These are phyloP conservation scores for Clonostachys rosea DNA, from an alignment of 2,329 filamentous ascomycete species.

Conservation along the genomic window DNA sequence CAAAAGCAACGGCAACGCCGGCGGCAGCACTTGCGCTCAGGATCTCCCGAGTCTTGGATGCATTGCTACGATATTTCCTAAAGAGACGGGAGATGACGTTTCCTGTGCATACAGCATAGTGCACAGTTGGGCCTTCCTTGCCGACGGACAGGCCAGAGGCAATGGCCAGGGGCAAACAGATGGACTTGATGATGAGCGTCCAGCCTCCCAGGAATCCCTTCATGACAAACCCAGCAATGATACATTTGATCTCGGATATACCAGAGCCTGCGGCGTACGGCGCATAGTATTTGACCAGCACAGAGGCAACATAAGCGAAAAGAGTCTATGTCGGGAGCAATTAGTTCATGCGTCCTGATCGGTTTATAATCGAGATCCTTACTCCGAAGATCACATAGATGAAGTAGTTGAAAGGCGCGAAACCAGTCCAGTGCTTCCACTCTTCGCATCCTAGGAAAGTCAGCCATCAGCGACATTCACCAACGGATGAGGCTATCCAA, in stretches of 20 bases:
- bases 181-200: conserved; percentile 91
- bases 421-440: conserved; percentile 85
- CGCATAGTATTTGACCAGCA: conserved; percentile 83
- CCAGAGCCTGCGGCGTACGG: conserved; percentile 95
- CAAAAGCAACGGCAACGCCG: conserved; percentile 93
- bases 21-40: conserved; percentile 91
- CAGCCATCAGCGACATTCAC: no score
- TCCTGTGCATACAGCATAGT: conserved; percentile 95
- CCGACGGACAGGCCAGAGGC: conserved; percentile 91
- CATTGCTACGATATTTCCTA: conserved; percentile 85
- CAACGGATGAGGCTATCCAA: not conserved
- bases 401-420: conserved; percentile 76
- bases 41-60: conserved; percentile 92
- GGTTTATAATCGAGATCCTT: conserved; percentile 16
- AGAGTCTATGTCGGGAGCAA: conserved; percentile 42
- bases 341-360: conserved; percentile 2
- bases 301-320: conserved; percentile 79
- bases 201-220: conserved; percentile 92
- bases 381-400: conserved; percentile 85
- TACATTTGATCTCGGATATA: conserved; percentile 98
- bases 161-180: conserved; percentile 86
- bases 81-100: conserved; percentile 95
- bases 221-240: conserved; percentile 98
- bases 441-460: conserved; percentile 63
- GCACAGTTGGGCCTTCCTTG: conserved; percentile 97